A percentile compares a stretch with the other conserved stretches of the same genome.
phyloP scores from a whole-genome alignment of 2,329 filamentous ascomycete genomes.

The Penicillium sp. region DNA sequence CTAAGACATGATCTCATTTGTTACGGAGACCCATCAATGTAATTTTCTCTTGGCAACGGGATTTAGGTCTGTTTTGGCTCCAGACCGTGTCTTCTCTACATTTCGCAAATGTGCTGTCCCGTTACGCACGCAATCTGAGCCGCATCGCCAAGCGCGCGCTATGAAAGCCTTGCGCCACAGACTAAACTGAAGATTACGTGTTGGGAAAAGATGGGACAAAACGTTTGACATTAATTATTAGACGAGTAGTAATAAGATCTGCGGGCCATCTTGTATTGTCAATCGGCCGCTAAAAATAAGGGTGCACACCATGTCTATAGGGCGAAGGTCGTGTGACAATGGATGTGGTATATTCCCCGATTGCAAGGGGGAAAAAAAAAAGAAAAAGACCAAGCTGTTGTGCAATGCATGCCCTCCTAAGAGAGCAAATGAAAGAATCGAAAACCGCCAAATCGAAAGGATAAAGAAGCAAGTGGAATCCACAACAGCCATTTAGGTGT shows the following conservation, averaged over 20 bases:
- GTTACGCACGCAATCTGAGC: constrained; percentile 4
- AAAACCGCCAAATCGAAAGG: neutral
- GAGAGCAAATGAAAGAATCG: neutral
- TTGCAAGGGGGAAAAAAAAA: neutral
- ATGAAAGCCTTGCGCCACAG: neutral
- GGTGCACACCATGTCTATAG: constrained; percentile 24
- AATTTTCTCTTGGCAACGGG: neutral
- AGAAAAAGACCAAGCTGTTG: neutral
- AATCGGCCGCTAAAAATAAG: constrained; percentile 9
- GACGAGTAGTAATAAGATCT: constrained; percentile 14
- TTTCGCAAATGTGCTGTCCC: neutral
- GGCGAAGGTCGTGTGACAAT: constrained; percentile 12
- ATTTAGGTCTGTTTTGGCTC: neutral
- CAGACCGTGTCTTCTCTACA: neutral
- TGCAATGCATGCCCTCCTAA: neutral
- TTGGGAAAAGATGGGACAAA: neutral
- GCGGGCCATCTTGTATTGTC: constrained; percentile 9
- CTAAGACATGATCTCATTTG: neutral
- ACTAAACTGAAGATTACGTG: neutral
- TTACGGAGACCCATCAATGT: neutral
- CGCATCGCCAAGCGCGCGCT: constrained; percentile 4
- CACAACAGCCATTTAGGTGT: neutral
- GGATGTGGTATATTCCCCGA: constrained; percentile 6
- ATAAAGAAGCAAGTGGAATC: neutral
- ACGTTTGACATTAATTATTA: constrained; percentile 30